Evolutionary conservation across 1,284 basidiomycete species (phyloP).

Genomic region (Trichosporon ovoides): DNA sequence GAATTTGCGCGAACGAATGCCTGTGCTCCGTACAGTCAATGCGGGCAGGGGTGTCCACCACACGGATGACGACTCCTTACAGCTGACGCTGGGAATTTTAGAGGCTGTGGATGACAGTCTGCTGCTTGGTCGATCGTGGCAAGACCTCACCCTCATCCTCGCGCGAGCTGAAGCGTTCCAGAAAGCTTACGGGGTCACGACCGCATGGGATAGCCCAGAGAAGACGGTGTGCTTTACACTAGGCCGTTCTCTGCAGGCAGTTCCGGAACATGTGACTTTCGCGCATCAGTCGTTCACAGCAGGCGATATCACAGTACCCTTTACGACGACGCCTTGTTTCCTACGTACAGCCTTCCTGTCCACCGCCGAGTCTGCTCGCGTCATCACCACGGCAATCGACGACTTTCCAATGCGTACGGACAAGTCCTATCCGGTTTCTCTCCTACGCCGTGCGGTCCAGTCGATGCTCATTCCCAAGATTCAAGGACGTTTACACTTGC

Average conservation of each 20-base stretch:
- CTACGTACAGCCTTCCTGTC: neutral
- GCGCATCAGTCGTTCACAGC: too few relatives aligned
- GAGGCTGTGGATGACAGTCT: conserved; percentile 23
- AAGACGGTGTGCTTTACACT: conserved; percentile 17
- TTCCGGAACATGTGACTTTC: neutral
- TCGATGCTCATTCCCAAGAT: too few relatives aligned
- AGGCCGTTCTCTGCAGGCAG: neutral
- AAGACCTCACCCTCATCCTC: neutral
- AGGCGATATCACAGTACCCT: too few relatives aligned
- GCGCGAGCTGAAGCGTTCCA: conserved; percentile 11
- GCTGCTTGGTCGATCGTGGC: neutral
- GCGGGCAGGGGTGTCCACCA: neutral
- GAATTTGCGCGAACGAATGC: too few relatives aligned
- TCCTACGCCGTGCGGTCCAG: neutral
- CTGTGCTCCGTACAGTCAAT: conserved; percentile 21
- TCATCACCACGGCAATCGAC: neutral
- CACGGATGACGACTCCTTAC: too few relatives aligned
- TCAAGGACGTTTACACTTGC: too few relatives aligned
- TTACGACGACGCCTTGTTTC: neutral
- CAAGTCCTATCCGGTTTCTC: neutral
- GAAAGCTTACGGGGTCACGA: conserved; percentile 12
- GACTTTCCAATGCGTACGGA: neutral
- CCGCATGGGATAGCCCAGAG: conserved; percentile 16
- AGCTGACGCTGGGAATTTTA: too few relatives aligned
- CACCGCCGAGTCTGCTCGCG: neutral